Evolutionary conservation across 192 early-diverging fungal genomes (phyloP).

Genomic region (Coemansia erecta): DNA sequence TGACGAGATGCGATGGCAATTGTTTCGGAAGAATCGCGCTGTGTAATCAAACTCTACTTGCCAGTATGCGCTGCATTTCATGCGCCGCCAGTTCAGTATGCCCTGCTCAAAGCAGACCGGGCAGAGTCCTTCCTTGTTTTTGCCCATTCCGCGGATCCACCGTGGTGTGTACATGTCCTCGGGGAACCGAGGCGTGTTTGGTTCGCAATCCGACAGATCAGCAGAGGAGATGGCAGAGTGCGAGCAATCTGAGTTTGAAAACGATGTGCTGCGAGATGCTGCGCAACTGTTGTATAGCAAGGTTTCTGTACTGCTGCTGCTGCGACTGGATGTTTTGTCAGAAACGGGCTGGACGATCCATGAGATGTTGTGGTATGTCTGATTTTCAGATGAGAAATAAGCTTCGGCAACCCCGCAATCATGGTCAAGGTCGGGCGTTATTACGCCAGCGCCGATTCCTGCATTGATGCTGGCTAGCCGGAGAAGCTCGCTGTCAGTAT

Average conservation of each 20-base stretch:
- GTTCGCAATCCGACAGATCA: slow-evolving; percentile 18
- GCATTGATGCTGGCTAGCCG: slow-evolving; percentile 13
- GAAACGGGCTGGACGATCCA: neutral
- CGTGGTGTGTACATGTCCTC: slow-evolving; percentile 55
- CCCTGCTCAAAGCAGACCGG: slow-evolving; percentile 38
- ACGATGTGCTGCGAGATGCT: slow-evolving; percentile 1
- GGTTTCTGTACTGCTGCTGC: neutral
- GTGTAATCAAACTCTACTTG: slow-evolving; percentile 14
- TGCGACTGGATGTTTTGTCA: neutral
- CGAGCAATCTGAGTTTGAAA: slow-evolving; percentile 1
- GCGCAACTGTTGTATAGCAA: neutral
- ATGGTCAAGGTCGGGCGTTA: neutral
- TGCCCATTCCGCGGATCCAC: slow-evolving; percentile 52
- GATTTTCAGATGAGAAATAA: neutral
- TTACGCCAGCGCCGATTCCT: slow-evolving; percentile 9
- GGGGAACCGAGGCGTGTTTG: slow-evolving; percentile 28
- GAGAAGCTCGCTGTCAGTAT: neutral
- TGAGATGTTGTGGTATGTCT: neutral
- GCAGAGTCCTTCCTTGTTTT: slow-evolving; percentile 54
- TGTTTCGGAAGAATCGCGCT: neutral
- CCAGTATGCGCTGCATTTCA: slow-evolving; percentile 59
- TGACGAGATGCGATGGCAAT: no score
- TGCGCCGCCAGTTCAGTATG: slow-evolving; percentile 39
- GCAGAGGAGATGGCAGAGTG: neutral
- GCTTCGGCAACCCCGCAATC: neutral